Base-by-base conservation (phyloP, 345 rosid species). In the Salix purpurea region DNA sequence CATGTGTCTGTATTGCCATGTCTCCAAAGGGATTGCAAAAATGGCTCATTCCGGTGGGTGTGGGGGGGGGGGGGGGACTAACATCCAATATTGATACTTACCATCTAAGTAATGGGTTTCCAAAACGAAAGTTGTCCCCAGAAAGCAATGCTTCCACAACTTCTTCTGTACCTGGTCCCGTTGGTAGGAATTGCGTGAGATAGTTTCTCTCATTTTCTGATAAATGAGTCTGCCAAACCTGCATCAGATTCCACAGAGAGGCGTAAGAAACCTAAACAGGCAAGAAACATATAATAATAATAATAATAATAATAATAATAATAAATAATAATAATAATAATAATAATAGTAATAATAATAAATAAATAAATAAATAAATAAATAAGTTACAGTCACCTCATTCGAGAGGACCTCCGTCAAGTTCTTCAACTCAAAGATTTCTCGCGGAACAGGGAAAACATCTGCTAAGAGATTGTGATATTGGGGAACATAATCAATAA, bases 131-230 rank as follows among this genome's bases (percentile, higher is more conserved):
- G 87, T 90, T 90, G 26, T 92, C 90, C 78, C 94, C 97, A 19
- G 84, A 82, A 82, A 92, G 89, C 86, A 96, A 80, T 37, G 86
- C 75, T 73, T 85, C 84, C 75, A 92, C 89, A 75, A 84, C 82
- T 80, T 91, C 85, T 73, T 84, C 89, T 26, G 82, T 79, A 70
- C 85, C 91, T 67, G 79, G 64, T 74, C 87, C 97, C 42, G 69
- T 69, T n/a, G 99, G 99, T 71, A 96, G 95, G 84, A 92, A 92
- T 71, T 94, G 97, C 84, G 58, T 77, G 64, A 96, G 94, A 83
- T 48, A 82, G 44, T 84, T 82, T 79, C 90, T 84, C 85, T 96
- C 99, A 4, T 84, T 81, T 76, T 87, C 98, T 46, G 95, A 91
- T 75, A 96, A 80, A 76, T 80, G 83, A 65, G 73, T 80, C 80